phyloP scores from a whole-genome alignment of 1,284 basidiomycete genomes.

The Xerocomus cyaneibrunnescens region DNA sequence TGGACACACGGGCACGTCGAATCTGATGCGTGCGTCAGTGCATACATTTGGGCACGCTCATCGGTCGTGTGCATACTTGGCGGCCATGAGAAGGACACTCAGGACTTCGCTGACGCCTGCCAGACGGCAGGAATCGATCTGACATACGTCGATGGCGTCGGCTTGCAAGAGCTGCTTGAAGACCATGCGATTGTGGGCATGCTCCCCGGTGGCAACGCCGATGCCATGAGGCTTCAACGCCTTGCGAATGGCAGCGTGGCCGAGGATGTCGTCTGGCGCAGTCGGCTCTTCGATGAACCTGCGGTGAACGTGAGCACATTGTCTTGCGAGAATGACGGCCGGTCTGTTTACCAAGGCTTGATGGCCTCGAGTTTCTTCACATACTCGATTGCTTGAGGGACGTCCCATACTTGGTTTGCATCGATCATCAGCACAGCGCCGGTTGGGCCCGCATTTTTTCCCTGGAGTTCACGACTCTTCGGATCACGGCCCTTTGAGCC shows the following conservation, averaged over 20 bases:
- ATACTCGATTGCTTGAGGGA: constrained; percentile 80
- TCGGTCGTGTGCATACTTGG: constrained; percentile 56
- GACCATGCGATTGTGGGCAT: constrained; percentile 90
- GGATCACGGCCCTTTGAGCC: constrained; percentile 54
- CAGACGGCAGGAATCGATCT: constrained; percentile 91
- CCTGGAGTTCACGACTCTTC: constrained; percentile 52
- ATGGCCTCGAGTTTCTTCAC: constrained; percentile 76
- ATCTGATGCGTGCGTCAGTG: constrained; percentile 43
- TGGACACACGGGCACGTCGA: constrained; percentile 88
- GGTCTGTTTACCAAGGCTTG: constrained; percentile 68
- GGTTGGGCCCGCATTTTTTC: constrained; percentile 92
- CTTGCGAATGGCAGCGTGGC: constrained; percentile 77
- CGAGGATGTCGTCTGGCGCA: constrained; percentile 86
- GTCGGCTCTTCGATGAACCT: constrained; percentile 95
- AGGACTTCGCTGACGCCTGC: constrained; percentile 92
- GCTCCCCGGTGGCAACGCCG: constrained; percentile 93
- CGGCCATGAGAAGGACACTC: constrained; percentile 87
- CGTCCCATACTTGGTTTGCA: constrained; percentile 96
- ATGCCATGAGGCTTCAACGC: constrained; percentile 80
- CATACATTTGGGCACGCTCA: constrained; percentile 1
- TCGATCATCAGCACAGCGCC: constrained; percentile 95
- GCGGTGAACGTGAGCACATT: constrained; percentile 7
- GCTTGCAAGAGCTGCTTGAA: constrained; percentile 95
- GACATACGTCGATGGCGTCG: constrained; percentile 81
- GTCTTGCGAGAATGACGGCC: neutral